Base-by-base conservation (phyloP, 148 eudicot genomes). In the Cornus suecica region DNA sequence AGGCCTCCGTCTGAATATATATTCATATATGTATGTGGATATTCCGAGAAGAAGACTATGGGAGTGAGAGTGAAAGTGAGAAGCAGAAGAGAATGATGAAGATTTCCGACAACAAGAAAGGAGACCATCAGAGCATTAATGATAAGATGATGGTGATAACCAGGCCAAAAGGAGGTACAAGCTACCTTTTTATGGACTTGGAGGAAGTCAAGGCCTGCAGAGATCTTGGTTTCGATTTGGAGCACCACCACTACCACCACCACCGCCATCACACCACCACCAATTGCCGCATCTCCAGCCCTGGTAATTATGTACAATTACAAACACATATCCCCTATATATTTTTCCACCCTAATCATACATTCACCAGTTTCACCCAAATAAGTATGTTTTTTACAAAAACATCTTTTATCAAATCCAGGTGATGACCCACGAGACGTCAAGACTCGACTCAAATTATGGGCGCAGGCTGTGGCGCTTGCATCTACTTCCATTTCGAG, bases 401-500 rank as follows among this genome's bases (percentile, higher is more conserved):
- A 18, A 22, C 18, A 20, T 66, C 45, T 66, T 65, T 28, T 66
- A 27, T 51, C 62, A 24, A 37, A 67, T 51, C 61, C 60, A 80
- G 83, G 83, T 52, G 80, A 81, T 68, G 75, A 77, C 73, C 80
- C 84, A 20, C 62, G 76, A 69, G 80, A 77, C 31, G 84, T 81
- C 25, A 81, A 81, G 69, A 78, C 84, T 16, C 70, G 84, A 34
- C 67, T 81, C 56, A 81, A 74, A 58, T 34, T 68, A 54, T 81
- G 84, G 84, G 84, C 84, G n/a, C 80, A 81, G 73, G 84, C 84
- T 9, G 84, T 81, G n/a, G 84, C 80, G 24, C 66, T 81, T 20
- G 84, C 72, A 61, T 81, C 84, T n/a, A 62, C 80, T 0, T 77
- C 80, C 9, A 37, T 1, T 10, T 31, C 29, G 32, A 15, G 61